phyloP scores from a whole-genome alignment of 148 eudicot genomes.

The Bassia scoparia region DNA sequence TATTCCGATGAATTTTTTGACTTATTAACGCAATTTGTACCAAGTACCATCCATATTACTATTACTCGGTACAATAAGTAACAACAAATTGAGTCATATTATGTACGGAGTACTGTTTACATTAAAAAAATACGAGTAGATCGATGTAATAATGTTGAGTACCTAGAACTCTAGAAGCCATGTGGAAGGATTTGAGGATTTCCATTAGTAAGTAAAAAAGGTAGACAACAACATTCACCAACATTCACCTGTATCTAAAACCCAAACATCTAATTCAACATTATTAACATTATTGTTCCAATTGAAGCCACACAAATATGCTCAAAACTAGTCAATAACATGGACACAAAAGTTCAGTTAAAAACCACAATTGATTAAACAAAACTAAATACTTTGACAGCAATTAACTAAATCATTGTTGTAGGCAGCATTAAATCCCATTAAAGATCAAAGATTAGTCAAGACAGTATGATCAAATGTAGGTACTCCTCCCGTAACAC shows the following conservation, averaged over 20 bases:
- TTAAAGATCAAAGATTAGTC: conserved; percentile 18
- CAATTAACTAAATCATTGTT: not conserved
- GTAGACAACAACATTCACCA: conserved; percentile 30
- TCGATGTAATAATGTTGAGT: conserved; percentile 8
- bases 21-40: too few species aligned
- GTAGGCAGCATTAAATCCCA: conserved; percentile 9
- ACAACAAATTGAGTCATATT: too few species aligned
- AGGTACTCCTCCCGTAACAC: too few species aligned
- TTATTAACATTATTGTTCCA: conserved; percentile 9
- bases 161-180: conserved; percentile 22
- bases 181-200: conserved; percentile 31
- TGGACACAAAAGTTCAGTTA: conserved; percentile 30
- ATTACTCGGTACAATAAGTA: too few species aligned
- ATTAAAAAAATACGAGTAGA: not conserved
- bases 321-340: conserved; percentile 15
- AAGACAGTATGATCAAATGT: conserved; percentile 15
- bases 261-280: conserved; percentile 9
- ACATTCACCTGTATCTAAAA: not conserved
- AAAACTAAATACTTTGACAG: not conserved
- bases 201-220: conserved; percentile 13
- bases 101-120: too few species aligned
- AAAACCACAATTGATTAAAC: conserved; percentile 9
- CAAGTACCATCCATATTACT: too few species aligned
- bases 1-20: too few species aligned
- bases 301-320: conserved; percentile 24